Conservation (phyloP, 345 rosid species). For the Pistacia integerrima region DNA sequence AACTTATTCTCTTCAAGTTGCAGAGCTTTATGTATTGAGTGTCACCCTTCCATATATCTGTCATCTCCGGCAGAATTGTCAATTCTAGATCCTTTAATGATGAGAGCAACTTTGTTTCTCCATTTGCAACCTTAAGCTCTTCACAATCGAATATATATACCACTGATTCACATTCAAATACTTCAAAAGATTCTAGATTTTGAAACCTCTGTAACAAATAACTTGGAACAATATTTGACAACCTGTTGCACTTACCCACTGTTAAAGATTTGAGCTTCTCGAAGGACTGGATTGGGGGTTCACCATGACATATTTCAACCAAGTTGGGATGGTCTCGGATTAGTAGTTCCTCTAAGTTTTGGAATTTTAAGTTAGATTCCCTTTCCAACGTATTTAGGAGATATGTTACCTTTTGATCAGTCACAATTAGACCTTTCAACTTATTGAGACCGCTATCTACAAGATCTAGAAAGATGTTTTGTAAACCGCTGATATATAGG, state of each 20-base stretch:
- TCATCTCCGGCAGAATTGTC: accelerated
- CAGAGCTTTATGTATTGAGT: not conserved
- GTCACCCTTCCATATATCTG: not conserved
- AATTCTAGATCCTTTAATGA: not conserved
- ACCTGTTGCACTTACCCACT: accelerated
- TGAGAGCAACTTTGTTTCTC: not conserved
- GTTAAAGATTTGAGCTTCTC: not conserved
- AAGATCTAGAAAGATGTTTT: too few species aligned
- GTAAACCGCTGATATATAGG: too few species aligned
- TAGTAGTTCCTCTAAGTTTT: too few species aligned
- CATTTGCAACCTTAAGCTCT: not conserved
- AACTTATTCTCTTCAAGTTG: not conserved
- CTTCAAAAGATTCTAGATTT: not conserved
- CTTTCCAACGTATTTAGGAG: too few species aligned
- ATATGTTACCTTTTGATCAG: too few species aligned
- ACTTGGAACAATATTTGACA: not conserved
- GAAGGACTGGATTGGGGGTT: not conserved
- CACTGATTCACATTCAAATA: accelerated
- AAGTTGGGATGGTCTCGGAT: not conserved
- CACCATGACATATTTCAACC: not conserved
- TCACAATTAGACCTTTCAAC: too few species aligned
- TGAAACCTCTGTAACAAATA: not conserved
- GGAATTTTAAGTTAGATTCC: too few species aligned
- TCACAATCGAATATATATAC: not conserved
- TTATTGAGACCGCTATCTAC: too few species aligned